Percentiles rank a stretch among this genome's conserved stretches.
Conservation (phyloP, 2,329 filamentous ascomycete genomes). For the Cytospora piceae region DNA sequence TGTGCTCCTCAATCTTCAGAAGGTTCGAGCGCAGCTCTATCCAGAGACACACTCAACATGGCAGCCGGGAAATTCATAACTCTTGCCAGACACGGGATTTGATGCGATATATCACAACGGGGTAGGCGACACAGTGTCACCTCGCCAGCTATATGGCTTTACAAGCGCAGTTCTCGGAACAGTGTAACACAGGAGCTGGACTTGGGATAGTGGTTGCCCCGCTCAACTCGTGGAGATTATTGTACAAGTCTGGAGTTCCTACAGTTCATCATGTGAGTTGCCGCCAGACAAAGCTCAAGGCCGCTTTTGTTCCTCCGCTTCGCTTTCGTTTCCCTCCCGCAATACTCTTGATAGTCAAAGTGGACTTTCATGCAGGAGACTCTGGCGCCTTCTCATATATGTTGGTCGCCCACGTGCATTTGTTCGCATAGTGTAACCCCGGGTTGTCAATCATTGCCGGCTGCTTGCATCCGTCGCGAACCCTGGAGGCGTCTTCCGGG, state of each 20-base stretch:
- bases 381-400: not conserved
- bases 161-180: not conserved
- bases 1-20: not conserved
- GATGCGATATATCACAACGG: not conserved
- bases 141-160: not conserved
- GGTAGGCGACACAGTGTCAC: not conserved
- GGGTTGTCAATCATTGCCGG: not conserved
- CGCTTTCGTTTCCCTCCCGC: not conserved
- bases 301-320: not conserved
- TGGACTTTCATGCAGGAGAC: not conserved
- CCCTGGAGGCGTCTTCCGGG: not conserved
- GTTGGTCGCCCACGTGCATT: not conserved
- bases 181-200: not conserved
- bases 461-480: constrained; percentile 7
- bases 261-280: not conserved
- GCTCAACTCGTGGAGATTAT: not conserved
- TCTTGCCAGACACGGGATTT: not conserved
- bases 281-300: not conserved
- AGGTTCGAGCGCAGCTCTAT: too few relatives aligned
- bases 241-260: not conserved
- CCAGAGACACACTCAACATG: too few relatives aligned
- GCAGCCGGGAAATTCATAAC: not conserved
- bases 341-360: not conserved
- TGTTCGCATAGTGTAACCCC: not conserved
- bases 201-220: not conserved